A percentile compares a stretch with the other conserved stretches of the same genome.
phyloP scores from a whole-genome alignment of 2,329 filamentous ascomycete species.

The Beauveria pseudobassiana region DNA sequence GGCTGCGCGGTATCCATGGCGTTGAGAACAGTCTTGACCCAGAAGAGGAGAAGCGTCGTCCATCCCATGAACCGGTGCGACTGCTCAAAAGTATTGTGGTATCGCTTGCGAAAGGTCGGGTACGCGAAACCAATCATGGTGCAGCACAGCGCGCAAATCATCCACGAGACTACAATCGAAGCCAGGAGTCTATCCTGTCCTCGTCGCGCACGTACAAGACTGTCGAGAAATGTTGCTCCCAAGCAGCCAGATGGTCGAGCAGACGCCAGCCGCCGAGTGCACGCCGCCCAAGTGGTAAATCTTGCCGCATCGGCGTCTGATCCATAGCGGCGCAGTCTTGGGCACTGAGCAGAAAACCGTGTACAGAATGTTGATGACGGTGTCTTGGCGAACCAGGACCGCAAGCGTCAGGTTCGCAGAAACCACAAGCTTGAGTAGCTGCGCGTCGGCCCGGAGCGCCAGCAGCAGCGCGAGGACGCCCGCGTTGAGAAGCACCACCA shows the following conservation, averaged over 20 bases:
- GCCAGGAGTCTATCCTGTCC: slow-evolving; percentile 20
- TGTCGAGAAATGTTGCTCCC: slow-evolving; percentile 33
- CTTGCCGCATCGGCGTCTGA: slow-evolving; percentile 41
- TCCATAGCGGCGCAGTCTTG: slow-evolving; percentile 37
- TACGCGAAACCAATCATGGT: slow-evolving; percentile 56
- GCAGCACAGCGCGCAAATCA: slow-evolving; percentile 50
- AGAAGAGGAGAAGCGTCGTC: slow-evolving; percentile 57
- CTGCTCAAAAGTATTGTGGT: slow-evolving; percentile 64
- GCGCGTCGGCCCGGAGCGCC: slow-evolving; percentile 23
- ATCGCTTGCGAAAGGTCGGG: slow-evolving; percentile 52
- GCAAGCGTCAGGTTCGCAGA: slow-evolving; percentile 42
- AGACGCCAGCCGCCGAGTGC: slow-evolving; percentile 42
- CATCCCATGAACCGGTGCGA: slow-evolving; percentile 70
- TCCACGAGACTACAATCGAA: slow-evolving; percentile 43
- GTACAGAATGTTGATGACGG: slow-evolving; percentile 45
- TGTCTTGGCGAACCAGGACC: slow-evolving; percentile 47
- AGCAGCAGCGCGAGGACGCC: slow-evolving; percentile 38
- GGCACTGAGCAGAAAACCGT: slow-evolving; percentile 37
- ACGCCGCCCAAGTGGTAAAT: slow-evolving; percentile 46
- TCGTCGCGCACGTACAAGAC: slow-evolving; percentile 20
- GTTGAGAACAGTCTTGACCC: slow-evolving; percentile 52
- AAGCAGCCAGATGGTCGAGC: slow-evolving; percentile 43
- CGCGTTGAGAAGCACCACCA: slow-evolving; percentile 44
- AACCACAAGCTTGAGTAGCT: slow-evolving; percentile 35
- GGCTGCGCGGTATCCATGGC: slow-evolving; percentile 35